Base-by-base conservation (phyloP, 2,329 filamentous ascomycete genomes). In the Phoma sp. region DNA sequence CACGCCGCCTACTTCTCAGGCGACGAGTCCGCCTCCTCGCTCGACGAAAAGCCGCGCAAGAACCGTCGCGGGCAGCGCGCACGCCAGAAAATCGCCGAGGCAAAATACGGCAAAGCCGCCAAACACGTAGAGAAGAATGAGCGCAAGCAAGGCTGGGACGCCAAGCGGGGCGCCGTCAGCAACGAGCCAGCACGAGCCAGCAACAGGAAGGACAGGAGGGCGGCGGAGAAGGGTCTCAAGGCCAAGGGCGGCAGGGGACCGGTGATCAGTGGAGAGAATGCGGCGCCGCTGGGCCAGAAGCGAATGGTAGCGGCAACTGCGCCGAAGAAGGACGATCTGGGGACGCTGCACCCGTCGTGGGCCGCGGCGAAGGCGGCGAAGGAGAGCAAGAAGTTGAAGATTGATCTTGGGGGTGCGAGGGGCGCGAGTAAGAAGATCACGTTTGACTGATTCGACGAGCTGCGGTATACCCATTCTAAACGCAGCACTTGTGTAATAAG, bases 1-100 rank as follows among this genome's bases (percentile, higher is more conserved):
- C 81, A 85, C 83, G 88, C 87, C 19, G 89, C 89, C 52, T 96
- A 94, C 76, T 84, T 91, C 65, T 92, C 89, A 2, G 90, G 89
- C 41, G 90, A 88, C 8, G 89, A 91, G 6, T 89, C 88, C 0
- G 78, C 90, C 21, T 89, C 92, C 47, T 78, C 81, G 29, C 74
- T 82, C 21, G 78, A 81, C 17, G 65, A 73, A 2, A 84, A 83
- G 6, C 76, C 81, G 0, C 85, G 85, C 64, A 93, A 92, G 76
- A 93, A 94, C 67, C 82, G 89, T 21, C 82, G 86, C 41, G 91
- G 91, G 3, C 91, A 96, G 76, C 84, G 87, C 38, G 89, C 88
- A n/a, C 85, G 91, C 8, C 89, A 90, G 70, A 85, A 87, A 22
- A 89, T 95, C 55, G 90, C 87, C 80, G 90, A 94, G 78, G 88